These are phyloP conservation scores for Termitomyces sp. DNA, from an alignment of 768 basidiomycete genomes.

Conservation along the genomic window DNA sequence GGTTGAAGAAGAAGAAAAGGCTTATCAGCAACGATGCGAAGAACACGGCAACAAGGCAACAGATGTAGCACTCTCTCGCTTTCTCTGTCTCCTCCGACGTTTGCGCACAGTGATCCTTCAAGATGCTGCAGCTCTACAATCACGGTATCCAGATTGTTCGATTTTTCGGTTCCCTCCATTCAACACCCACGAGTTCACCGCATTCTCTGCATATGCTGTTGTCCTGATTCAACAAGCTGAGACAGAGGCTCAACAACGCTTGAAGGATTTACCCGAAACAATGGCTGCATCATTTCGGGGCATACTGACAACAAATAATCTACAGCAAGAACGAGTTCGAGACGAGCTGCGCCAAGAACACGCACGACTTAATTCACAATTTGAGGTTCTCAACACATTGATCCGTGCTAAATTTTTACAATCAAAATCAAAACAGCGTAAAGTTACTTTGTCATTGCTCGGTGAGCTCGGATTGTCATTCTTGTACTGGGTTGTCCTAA, in stretches of 20 bases:
- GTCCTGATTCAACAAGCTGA: not conserved
- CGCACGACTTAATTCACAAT: too few relatives aligned
- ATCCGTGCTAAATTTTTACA: too few relatives aligned
- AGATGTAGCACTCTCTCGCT: not conserved
- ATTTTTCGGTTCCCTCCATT: constrained; percentile 29
- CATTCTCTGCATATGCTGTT: constrained; percentile 15
- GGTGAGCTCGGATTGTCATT: constrained; percentile 1
- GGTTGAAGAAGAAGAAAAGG: not conserved
- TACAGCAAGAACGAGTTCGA: not conserved
- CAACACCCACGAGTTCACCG: constrained; percentile 21
- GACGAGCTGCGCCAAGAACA: not conserved
- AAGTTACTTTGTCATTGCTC: not conserved
- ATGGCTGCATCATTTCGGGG: constrained; percentile 21
- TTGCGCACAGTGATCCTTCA: constrained; percentile 30
- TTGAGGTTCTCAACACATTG: too few relatives aligned
- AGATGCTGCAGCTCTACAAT: constrained; percentile 31
- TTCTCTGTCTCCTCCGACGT: constrained; percentile 18
- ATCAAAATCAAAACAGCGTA: too few relatives aligned
- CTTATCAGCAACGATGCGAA: not conserved
- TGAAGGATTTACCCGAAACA: constrained; percentile 23
- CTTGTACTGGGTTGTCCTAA: not conserved
- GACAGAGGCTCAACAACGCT: not conserved
- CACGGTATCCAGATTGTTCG: constrained; percentile 15
- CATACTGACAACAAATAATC: constrained; percentile 7
- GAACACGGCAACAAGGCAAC: not conserved